Percentiles rank a stretch among this genome's conserved stretches.
phyloP scores from a whole-genome alignment of 179 eudicot species.

The Pouteria campechiana region DNA sequence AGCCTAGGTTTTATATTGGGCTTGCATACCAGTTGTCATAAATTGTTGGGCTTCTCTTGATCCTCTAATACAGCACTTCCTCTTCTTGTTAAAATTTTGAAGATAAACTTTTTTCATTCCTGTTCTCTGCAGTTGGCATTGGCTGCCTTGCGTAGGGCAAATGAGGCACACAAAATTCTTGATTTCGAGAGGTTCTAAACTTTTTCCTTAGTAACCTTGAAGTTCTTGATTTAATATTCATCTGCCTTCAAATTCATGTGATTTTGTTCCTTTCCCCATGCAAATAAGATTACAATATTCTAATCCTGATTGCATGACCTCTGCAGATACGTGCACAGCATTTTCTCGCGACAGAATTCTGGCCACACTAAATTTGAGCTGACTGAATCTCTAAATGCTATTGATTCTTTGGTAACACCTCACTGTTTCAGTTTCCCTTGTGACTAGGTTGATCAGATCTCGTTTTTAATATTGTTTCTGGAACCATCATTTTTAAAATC shows the following conservation, averaged over 20 bases:
- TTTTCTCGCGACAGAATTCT: slow-evolving; percentile 64
- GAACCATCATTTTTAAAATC: too few species aligned
- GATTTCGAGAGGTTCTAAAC: slow-evolving; percentile 63
- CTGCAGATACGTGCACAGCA: slow-evolving; percentile 52
- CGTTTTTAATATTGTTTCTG: background rate
- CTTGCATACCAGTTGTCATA: too few species aligned
- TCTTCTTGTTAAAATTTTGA: background rate
- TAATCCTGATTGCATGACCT: slow-evolving; percentile 2
- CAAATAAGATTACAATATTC: background rate
- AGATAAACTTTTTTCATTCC: background rate
- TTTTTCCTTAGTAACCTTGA: background rate
- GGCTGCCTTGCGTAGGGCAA: slow-evolving; percentile 71
- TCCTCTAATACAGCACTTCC: background rate
- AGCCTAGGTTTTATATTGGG: too few species aligned
- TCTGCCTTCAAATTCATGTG: too few species aligned
- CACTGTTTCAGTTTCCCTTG: background rate
- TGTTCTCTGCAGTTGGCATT: slow-evolving; percentile 61
- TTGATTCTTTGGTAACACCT: slow-evolving; percentile 47
- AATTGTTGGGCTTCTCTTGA: too few species aligned
- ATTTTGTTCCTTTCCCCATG: too few species aligned
- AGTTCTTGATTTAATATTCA: background rate
- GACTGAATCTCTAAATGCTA: slow-evolving; percentile 37
- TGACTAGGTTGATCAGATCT: background rate
- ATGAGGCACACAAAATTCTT: slow-evolving; percentile 39
- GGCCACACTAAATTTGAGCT: slow-evolving; percentile 49